Evolutionary conservation across 352 stramenopile genomes (phyloP), one percentile per base, ranked within the genome.

Genomic region (Phytophthora sojae): DNA sequence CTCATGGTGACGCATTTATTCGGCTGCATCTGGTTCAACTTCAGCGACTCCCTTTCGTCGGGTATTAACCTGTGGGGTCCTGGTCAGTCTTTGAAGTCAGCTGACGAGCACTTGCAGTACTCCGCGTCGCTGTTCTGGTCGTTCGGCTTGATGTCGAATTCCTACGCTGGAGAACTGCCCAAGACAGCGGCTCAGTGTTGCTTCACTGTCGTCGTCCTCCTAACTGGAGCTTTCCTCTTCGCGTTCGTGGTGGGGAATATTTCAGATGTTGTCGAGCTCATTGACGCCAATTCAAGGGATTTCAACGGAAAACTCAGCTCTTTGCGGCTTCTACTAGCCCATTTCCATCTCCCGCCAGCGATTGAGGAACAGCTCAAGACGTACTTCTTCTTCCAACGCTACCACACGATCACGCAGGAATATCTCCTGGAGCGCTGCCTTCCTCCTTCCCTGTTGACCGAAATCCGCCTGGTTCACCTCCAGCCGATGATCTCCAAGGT

Each of bases 11-110:
- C 80, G 0, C 81, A 93, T 52, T 66, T 81, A 8, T 75, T 89
- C 6, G 85, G 85, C 0, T 90, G 76, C 29, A 66, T 86, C 19
- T 93, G 85, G 85, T 89, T 89, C 49, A 86, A 77, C 60, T 92
- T 92, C 23, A 65, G 54, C 2, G 11, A 32, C n/a, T 21, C 52
- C 3, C 29, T 64, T 0, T 25, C 14, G 14, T 11, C 19, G 32
- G 21, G 6, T 14, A 15, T 14, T 23, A n/a, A 47, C 47, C 25
- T 19, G 26, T 77, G 73, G 73, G 11, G 51, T 11, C 64, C 68
- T 4, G 26, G 66, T 26, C 1, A 42, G 32, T 64, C 49, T 0
- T 51, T 81, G 0, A 59, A 58, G n/a, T 32, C 19, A 4, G 50
- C 32, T 21, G 37, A 65, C 12, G 29, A 15, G 2, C 4, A 23